A percentile compares a stretch with the other conserved stretches of the same genome.
Conservation (phyloP, 139 green algal genomes). For the Gonium pectorale region DNA sequence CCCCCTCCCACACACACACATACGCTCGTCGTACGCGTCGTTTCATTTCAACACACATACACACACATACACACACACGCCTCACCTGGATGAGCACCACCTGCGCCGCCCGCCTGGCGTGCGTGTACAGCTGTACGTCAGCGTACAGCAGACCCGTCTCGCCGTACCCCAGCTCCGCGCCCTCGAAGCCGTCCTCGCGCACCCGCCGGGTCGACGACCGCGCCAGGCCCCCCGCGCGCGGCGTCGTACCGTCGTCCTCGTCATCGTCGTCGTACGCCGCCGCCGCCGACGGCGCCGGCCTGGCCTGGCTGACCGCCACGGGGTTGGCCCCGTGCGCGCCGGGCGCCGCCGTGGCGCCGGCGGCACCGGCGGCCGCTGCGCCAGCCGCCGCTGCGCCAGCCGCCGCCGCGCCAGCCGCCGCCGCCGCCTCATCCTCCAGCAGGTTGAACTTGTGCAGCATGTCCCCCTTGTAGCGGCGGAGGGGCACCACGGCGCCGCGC, state of each 20-base stretch:
- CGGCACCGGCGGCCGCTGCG: background rate
- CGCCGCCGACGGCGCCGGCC: too few relatives aligned
- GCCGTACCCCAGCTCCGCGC: slow-evolving; percentile 43
- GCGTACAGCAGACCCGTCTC: slow-evolving; percentile 53
- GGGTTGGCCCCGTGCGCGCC: background rate
- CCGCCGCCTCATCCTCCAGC: background rate
- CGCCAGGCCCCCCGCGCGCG: too few relatives aligned
- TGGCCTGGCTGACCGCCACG: background rate
- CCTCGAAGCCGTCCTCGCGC: slow-evolving; percentile 31
- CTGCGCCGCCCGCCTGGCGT: slow-evolving; percentile 41
- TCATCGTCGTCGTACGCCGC: slow-evolving; percentile 1
- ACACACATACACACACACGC: background rate
- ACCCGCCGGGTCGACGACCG: background rate
- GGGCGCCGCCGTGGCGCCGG: too few relatives aligned
- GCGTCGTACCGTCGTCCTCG: background rate
- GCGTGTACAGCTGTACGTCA: slow-evolving; percentile 52
- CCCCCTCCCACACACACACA: too few relatives aligned
- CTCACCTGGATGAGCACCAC: slow-evolving; percentile 29
- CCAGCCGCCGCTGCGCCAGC: background rate
- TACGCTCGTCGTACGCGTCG: too few relatives aligned
- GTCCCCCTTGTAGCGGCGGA: slow-evolving; percentile 31
- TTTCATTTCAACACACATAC: too few relatives aligned
- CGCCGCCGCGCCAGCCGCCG: background rate
- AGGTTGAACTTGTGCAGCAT: slow-evolving; percentile 20
- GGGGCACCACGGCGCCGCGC: slow-evolving; percentile 23